These are phyloP conservation scores for Suhomyces pyralidae DNA, from an alignment of 805 yeast species.

Conservation along the genomic window DNA sequence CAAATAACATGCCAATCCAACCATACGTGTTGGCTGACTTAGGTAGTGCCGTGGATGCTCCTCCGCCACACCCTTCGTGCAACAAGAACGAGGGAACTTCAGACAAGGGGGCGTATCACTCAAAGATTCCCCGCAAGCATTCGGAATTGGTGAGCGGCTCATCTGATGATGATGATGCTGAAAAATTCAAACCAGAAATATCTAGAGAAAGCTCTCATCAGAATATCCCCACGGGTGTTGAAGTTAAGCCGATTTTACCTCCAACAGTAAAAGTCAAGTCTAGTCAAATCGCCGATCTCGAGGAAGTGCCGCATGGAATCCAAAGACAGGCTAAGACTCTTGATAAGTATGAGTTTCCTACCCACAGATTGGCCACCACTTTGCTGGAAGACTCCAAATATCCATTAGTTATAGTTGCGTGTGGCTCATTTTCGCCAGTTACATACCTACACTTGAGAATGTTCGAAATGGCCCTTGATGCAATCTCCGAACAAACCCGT, in stretches of 20 bases:
- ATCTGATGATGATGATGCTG: constrained; percentile 39
- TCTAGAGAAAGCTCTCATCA: background rate
- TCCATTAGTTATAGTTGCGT: constrained; percentile 93
- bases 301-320: constrained; percentile 95
- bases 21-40: constrained; percentile 75
- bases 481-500: constrained; percentile 84
- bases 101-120: constrained; percentile 22
- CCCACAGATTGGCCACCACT: constrained; percentile 73
- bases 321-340: constrained; percentile 78
- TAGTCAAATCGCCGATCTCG: constrained; percentile 84
- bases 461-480: constrained; percentile 98
- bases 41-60: constrained; percentile 70
- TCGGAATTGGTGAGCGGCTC: constrained; percentile 51
- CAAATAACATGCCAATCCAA: constrained; percentile 72
- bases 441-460: constrained; percentile 92
- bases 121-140: constrained; percentile 52
- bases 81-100: constrained; percentile 6
- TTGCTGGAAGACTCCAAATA: constrained; percentile 71
- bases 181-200: background rate
- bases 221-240: background rate
- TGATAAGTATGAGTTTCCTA: constrained; percentile 75
- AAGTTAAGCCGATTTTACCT: constrained; percentile 25
- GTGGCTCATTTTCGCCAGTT: constrained; percentile 95
- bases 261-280: constrained; percentile 47
- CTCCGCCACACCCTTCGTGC: constrained; percentile 51